Conservation (phyloP, 495 filamentous ascomycete species). For the Penicillium flavigenum region DNA sequence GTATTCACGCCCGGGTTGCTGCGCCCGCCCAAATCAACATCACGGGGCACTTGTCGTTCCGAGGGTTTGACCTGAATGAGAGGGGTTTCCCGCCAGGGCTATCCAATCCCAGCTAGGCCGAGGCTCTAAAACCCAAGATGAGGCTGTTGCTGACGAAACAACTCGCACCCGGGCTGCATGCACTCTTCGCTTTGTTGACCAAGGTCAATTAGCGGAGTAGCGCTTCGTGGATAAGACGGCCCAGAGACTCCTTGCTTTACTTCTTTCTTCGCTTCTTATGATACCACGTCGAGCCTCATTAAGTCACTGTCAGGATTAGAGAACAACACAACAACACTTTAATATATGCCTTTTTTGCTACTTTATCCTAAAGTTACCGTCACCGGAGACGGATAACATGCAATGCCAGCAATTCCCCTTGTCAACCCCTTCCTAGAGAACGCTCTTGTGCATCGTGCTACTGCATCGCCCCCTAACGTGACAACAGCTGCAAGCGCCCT, state of each 20-base stretch:
- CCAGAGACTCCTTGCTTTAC: neutral
- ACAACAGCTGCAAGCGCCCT: constrained; percentile 8
- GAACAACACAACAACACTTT: neutral
- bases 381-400: constrained; percentile 19
- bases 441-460: constrained; percentile 31
- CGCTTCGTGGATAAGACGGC: constrained; percentile 5
- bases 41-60: constrained; percentile 16
- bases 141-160: constrained; percentile 27
- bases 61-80: neutral
- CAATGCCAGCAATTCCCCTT: constrained; percentile 45
- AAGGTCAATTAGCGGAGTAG: neutral
- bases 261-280: neutral
- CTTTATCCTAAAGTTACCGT: constrained; percentile 3
- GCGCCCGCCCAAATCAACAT: constrained; percentile 10
- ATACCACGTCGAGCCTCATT: neutral
- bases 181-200: constrained; percentile 6
- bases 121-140: constrained; percentile 12
- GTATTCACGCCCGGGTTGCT: constrained; percentile 21
- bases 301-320: constrained; percentile 1
- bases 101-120: constrained; percentile 12
- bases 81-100: neutral
- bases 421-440: constrained; percentile 26
- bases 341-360: constrained; percentile 8
- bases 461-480: constrained; percentile 25
- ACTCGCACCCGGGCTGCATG: constrained; percentile 5